These are phyloP conservation scores for Forsythia suspensa DNA, from an alignment of 257 asterid species.

Conservation along the genomic window DNA sequence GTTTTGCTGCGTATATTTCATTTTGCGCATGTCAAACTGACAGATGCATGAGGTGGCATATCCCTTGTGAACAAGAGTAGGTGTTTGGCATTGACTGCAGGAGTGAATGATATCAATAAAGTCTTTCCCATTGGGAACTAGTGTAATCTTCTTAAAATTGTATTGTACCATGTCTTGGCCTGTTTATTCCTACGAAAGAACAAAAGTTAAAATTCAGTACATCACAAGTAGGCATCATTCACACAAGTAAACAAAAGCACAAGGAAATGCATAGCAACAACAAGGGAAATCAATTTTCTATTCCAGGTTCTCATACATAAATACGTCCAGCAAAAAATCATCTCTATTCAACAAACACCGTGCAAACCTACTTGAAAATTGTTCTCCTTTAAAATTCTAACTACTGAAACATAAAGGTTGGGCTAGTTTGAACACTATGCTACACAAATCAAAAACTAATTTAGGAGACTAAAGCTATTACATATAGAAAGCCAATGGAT, in stretches of 20 bases:
- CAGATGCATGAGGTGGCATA: slow-evolving; percentile 85
- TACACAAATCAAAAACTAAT: too few species aligned
- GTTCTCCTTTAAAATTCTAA: too few species aligned
- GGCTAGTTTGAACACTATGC: too few species aligned
- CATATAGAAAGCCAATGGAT: too few species aligned
- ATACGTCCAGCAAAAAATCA: too few species aligned
- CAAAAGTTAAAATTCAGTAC: slow-evolving; percentile 9
- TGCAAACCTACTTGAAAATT: too few species aligned
- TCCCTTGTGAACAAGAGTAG: slow-evolving; percentile 95
- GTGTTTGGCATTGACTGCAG: slow-evolving; percentile 86
- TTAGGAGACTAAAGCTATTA: too few species aligned
- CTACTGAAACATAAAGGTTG: too few species aligned
- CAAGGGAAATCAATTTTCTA: too few species aligned
- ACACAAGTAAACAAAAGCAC: background rate
- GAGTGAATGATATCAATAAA: slow-evolving; percentile 86
- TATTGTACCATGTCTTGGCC: slow-evolving; percentile 79
- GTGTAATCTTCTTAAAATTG: slow-evolving; percentile 87
- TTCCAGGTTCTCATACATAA: too few species aligned
- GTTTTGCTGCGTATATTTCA: too few species aligned
- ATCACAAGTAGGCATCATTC: slow-evolving; percentile 8
- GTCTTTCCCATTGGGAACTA: slow-evolving; percentile 89
- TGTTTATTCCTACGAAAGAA: background rate
- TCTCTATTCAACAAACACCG: too few species aligned
- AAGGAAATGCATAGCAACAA: background rate
- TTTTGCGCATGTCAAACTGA: slow-evolving; percentile 92